Evolutionary conservation across 345 rosid genomes (phyloP), one percentile per base, ranked within the genome.

Genomic region (Linum lewisii): DNA sequence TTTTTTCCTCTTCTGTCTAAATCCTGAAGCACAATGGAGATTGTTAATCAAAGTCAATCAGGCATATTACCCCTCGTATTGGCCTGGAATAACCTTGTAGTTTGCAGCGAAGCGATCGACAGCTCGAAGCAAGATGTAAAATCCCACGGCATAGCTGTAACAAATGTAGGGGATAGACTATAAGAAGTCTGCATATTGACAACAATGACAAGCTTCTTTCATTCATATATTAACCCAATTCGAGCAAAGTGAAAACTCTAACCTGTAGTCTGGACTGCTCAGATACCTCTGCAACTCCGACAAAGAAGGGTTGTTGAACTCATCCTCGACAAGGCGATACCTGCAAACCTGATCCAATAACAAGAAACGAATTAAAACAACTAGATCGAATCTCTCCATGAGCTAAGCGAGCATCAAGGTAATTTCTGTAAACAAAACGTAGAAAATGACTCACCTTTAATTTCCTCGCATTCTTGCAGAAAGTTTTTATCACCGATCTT

Each of bases 391-490:
- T 34, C 14, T 50, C 37, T n/a, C 34, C 34, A 29, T 29, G 7
- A 29, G 34, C 57, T 23, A 49, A 24, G 37, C 63, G 37, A 61
- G 26, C 19, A 21, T 5, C 32, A 26, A 49, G n/a, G 44, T 38
- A 16, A 57, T 65, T 37, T 51, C 24, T 6, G 36, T 34, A 1
- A n/a, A n/a, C n/a, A n/a, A n/a, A n/a, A n/a, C n/a, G n/a, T n/a
- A 22, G 4, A 14, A 20, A 49, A 44, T 11, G 38, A 61, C 81
- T 78, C 71, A 88, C 98, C 77, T 78, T 88, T 47, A 92, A 79
- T 76, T 92, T 92, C 75, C 96, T 79, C 51, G 95, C 85, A 75
- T 86, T 92, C 74, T 80, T 88, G 51, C 97, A 84, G 78, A 92
- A 92, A 76, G 72, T 80, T 69, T 79, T 85, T 68, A 92, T 78